Percentiles rank a stretch among this genome's conserved stretches.
These are phyloP conservation scores for Podospora sp. DNA, from an alignment of 495 filamentous ascomycete genomes.

Conservation along the genomic window DNA sequence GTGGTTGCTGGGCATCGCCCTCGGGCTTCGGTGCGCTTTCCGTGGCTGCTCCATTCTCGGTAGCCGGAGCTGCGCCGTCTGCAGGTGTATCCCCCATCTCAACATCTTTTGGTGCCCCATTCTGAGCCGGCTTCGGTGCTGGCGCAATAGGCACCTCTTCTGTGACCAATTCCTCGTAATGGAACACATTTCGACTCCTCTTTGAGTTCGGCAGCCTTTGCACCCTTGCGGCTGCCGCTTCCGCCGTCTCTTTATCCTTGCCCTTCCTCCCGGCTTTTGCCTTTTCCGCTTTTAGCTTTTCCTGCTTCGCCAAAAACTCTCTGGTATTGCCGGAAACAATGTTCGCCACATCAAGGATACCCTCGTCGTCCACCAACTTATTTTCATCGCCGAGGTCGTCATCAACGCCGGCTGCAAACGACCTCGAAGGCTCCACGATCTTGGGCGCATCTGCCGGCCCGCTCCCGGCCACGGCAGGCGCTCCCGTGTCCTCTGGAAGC, in stretches of 20 bases:
- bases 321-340: constrained; percentile 88
- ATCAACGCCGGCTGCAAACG: constrained; percentile 35
- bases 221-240: constrained; percentile 54
- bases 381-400: constrained; percentile 55
- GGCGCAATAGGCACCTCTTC: constrained; percentile 53
- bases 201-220: constrained; percentile 78
- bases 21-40: constrained; percentile 17
- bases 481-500: constrained; percentile 54
- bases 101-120: constrained; percentile 22
- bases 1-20: constrained; percentile 13
- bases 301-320: constrained; percentile 87
- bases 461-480: constrained; percentile 19
- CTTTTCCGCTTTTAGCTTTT: constrained; percentile 85
- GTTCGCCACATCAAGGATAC: constrained; percentile 88
- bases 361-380: constrained; percentile 66
- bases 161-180: constrained; percentile 76
- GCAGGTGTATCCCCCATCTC: constrained; percentile 26
- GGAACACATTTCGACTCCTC: constrained; percentile 72
- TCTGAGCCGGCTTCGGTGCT: constrained; percentile 16
- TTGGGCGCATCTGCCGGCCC: constrained; percentile 35
- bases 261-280: constrained; percentile 49
- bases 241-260: constrained; percentile 62
- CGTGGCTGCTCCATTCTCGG: constrained; percentile 3
- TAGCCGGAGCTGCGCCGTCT: constrained; percentile 3
- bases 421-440: constrained; percentile 32